Evolutionary conservation across 148 eudicot genomes (phyloP), one percentile per base, ranked within the genome.

Genomic region (Vaccinium myrtillus): DNA sequence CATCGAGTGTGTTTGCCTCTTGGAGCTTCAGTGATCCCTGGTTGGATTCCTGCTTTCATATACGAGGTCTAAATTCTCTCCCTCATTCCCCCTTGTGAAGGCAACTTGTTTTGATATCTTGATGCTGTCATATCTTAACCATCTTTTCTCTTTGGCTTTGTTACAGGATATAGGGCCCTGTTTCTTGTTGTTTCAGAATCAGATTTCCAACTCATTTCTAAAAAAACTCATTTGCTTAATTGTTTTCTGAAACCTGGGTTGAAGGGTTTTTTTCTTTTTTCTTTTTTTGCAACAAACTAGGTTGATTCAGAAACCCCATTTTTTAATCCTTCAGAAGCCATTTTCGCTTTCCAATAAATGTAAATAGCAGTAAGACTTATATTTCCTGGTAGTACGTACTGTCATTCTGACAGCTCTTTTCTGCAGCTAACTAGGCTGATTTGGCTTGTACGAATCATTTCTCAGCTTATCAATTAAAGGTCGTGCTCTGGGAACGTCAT

Each of bases 1-100:
- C 85, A 95, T 95, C 15, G 99, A 97, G 86, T 97, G 99, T 86
- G 94, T 97, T 87, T 97, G 99, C 90, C 86, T 95, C 65, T 85
- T 97, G 82, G 98, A 97, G 84, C 94, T 97, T 61, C 78, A 53
- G 2, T 89, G 83, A 89, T 87, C 55, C 10, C 48, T 59, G 5
- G n/a, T 84, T 71, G 27, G 23, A 39, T 1, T 85, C 25, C 56
- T 75, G 46, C 63, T 25, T 32, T 63, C 18, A 9, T 67, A 8
- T 23, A 8, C 2, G 6, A 27, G 77, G 83, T 67, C 23, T 32
- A 25, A 61, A 81, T 61, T 12, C 30, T 10, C 82, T 80, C 53
- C n/a, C 71, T 43, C 81, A 0, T 19, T 2, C 16, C 51, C 25
- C 21, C 32, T 25, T 32, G 18, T 39, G 51, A 10, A 18, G 23